phyloP scores from a whole-genome alignment of 2,329 filamentous ascomycete genomes.

The Lizonia empirigonia region DNA sequence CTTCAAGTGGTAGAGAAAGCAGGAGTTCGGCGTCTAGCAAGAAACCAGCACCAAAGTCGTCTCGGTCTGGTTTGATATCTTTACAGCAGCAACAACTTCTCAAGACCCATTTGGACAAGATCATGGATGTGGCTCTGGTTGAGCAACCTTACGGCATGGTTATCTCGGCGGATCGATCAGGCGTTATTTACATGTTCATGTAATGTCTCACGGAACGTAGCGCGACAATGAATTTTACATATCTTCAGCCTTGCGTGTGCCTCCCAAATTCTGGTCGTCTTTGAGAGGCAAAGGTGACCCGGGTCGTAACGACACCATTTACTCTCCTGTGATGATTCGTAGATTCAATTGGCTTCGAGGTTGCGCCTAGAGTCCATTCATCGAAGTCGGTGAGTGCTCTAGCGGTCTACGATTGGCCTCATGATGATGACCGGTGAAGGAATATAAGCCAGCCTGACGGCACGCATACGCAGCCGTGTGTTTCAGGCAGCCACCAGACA shows the following conservation, averaged over 20 bases:
- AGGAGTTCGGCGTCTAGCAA: slow-evolving; percentile 45
- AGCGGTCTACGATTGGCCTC: slow-evolving; percentile 3
- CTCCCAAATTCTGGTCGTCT: neutral
- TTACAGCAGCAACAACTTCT: slow-evolving; percentile 88
- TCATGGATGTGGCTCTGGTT: slow-evolving; percentile 86
- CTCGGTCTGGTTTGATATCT: slow-evolving; percentile 85
- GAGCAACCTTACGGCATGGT: slow-evolving; percentile 93
- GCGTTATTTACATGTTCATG: slow-evolving; percentile 84
- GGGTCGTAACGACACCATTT: neutral
- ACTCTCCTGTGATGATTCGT: neutral
- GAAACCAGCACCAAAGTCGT: slow-evolving; percentile 54
- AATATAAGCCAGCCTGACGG: slow-evolving; percentile 14
- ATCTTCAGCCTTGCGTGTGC: neutral
- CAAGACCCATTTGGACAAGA: slow-evolving; percentile 83
- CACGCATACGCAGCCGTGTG: slow-evolving; percentile 20
- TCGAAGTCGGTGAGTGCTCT: neutral
- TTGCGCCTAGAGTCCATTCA: neutral
- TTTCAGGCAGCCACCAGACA: slow-evolving; percentile 5
- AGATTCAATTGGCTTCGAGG: neutral
- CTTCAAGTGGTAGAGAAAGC: slow-evolving; percentile 29
- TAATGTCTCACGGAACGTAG: slow-evolving; percentile 34
- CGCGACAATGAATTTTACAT: neutral
- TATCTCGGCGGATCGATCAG: slow-evolving; percentile 84
- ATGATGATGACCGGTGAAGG: slow-evolving; percentile 19
- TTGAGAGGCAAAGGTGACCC: neutral